phyloP scores from a whole-genome alignment of 805 yeast genomes.

The Kluyveromyces starmeri region DNA sequence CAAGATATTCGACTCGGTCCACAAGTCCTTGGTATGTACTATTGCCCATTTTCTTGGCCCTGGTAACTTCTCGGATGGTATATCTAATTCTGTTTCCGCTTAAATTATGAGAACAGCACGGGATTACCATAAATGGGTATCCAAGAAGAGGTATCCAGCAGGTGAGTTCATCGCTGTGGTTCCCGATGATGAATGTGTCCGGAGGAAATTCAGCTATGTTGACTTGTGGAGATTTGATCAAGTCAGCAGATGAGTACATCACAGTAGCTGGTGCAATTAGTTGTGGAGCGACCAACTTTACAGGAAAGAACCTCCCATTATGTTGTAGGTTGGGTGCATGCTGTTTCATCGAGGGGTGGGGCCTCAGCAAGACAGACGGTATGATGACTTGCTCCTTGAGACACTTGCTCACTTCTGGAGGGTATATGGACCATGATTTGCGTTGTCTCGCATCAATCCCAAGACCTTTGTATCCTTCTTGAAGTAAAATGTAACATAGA shows the following conservation, averaged over 20 bases:
- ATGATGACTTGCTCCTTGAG: conserved; percentile 72
- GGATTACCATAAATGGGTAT: conserved; percentile 83
- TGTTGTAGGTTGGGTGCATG: conserved; percentile 46
- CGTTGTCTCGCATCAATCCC: conserved; percentile 89
- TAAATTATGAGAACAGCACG: conserved; percentile 88
- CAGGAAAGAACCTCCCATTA: conserved; percentile 45
- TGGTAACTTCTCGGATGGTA: conserved; percentile 32
- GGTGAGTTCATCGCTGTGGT: conserved; percentile 90
- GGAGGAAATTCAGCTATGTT: conserved; percentile 58
- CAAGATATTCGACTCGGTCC: conserved; percentile 69
- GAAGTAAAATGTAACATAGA: conserved; percentile 59
- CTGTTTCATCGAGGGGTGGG: conserved; percentile 53
- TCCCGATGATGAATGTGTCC: conserved; percentile 80
- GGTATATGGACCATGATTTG: conserved; percentile 78
- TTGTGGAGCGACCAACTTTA: conserved; percentile 19
- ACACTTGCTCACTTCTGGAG: conserved; percentile 47
- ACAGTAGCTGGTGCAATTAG: conserved; percentile 37
- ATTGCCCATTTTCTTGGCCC: conserved; percentile 15
- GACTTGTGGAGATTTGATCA: conserved; percentile 45
- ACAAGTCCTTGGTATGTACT: conserved; percentile 82
- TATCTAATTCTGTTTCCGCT: conserved; percentile 69
- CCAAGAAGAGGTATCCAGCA: conserved; percentile 91
- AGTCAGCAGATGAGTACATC: conserved; percentile 28
- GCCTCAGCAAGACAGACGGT: conserved; percentile 65
- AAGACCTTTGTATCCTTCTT: conserved; percentile 73